phyloP scores from a whole-genome alignment of 108 stramenopile species.

The Pseudonitzschia multiseries region DNA sequence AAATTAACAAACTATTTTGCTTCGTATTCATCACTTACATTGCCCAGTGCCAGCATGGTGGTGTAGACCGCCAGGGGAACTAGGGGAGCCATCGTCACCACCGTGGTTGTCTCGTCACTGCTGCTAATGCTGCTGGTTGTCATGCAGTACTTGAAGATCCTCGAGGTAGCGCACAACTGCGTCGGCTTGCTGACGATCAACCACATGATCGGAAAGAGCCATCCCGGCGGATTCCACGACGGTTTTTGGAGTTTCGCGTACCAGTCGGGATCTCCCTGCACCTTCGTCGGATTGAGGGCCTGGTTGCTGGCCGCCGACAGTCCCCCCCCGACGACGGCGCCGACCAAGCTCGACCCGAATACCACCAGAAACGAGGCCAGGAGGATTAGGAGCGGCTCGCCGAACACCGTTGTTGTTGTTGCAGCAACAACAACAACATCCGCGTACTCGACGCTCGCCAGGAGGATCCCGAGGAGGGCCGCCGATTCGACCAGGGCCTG shows the following conservation, averaged over 20 bases:
- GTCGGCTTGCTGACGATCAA: slow-evolving; percentile 73
- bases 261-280: slow-evolving; percentile 57
- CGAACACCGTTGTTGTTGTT: too few species aligned
- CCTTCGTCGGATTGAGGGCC: slow-evolving; percentile 41
- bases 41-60: slow-evolving; percentile 57
- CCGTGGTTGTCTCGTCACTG: neutral
- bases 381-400: slow-evolving; percentile 18
- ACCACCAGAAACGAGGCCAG: slow-evolving; percentile 29
- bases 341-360: slow-evolving; percentile 44
- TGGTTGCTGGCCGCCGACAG: slow-evolving; percentile 55
- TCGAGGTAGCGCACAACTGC: slow-evolving; percentile 52
- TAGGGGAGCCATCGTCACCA: neutral
- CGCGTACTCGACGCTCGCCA: neutral
- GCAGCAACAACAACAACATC: neutral
- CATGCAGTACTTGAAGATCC: slow-evolving; percentile 13
- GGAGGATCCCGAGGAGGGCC: slow-evolving; percentile 16
- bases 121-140: too few species aligned
- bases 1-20: neutral
- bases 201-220: slow-evolving; percentile 82
- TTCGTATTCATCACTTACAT: too few species aligned
- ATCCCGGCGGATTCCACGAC: slow-evolving; percentile 69
- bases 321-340: slow-evolving; percentile 42
- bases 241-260: slow-evolving; percentile 56
- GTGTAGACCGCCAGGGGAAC: slow-evolving; percentile 46
- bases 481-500: slow-evolving; percentile 14